Evolutionary conservation across 2,329 filamentous ascomycete genomes (phyloP).

Genomic region (Nigrospora oryzae): DNA sequence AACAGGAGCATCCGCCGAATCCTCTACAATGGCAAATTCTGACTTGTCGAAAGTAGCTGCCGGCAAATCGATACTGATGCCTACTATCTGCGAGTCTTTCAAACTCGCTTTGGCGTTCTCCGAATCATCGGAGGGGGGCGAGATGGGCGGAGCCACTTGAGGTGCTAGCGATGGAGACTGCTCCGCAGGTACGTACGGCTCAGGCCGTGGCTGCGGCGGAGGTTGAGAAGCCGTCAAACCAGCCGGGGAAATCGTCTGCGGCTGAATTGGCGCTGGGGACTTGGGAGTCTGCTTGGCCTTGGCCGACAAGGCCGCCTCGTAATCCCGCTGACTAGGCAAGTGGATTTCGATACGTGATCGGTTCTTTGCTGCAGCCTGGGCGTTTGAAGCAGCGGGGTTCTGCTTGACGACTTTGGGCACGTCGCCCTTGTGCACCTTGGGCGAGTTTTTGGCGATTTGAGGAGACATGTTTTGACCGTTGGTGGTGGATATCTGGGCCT

Average conservation of each 20-base stretch:
- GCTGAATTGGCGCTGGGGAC: neutral
- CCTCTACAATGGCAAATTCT: conserved; percentile 42
- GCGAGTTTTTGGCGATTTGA: conserved; percentile 19
- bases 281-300: no score
- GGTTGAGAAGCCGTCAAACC: conserved; percentile 5
- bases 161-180: neutral
- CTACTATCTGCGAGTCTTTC: neutral
- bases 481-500: conserved; percentile 15
- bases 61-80: conserved; percentile 40
- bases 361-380: conserved; percentile 17
- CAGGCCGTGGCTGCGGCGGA: conserved; percentile 11
- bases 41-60: conserved; percentile 35
- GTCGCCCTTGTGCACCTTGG: conserved; percentile 19
- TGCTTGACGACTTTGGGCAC: conserved; percentile 28
- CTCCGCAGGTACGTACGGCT: neutral
- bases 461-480: conserved; percentile 19
- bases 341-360: conserved; percentile 19
- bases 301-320: conserved; percentile 7
- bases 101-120: conserved; percentile 7
- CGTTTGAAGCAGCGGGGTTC: conserved; percentile 25
- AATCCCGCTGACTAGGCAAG: conserved; percentile 16
- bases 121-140: no score
- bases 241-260: conserved; percentile 3
- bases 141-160: neutral
- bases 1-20: conserved; percentile 35